These are phyloP conservation scores for Podaxis sp. DNA, from an alignment of 768 basidiomycete species.

Conservation along the genomic window DNA sequence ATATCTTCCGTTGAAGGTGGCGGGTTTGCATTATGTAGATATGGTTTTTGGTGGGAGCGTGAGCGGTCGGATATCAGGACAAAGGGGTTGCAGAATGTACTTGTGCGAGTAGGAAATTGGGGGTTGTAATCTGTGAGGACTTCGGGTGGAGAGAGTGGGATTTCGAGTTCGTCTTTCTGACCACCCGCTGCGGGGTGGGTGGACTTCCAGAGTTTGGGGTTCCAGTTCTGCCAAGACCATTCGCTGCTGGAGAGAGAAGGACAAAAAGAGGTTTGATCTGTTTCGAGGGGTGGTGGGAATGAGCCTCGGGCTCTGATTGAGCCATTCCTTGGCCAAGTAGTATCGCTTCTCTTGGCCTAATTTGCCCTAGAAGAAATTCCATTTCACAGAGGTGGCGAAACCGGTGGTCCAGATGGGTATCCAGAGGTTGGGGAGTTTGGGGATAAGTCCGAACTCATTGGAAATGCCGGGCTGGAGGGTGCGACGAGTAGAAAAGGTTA, in stretches of 20 bases:
- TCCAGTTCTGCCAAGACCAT: conserved; percentile 76
- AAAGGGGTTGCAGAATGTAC: conserved; percentile 49
- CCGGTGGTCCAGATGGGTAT: conserved; percentile 7
- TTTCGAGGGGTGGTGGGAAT: conserved; percentile 88
- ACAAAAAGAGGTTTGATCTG: conserved; percentile 88
- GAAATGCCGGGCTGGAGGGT: background rate
- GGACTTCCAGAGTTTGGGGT: conserved; percentile 54
- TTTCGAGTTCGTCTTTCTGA: conserved; percentile 59
- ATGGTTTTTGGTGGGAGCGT: conserved; percentile 29
- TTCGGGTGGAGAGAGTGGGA: conserved; percentile 67
- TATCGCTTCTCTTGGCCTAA: background rate
- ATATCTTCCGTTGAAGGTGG: conserved; percentile 6
- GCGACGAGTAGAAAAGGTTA: background rate
- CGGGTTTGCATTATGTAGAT: conserved; percentile 23
- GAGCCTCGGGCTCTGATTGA: conserved; percentile 28
- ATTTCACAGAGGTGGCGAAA: conserved; percentile 1
- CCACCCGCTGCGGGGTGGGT: conserved; percentile 50
- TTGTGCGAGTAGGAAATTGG: conserved; percentile 59
- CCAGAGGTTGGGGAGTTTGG: background rate
- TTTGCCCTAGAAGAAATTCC: background rate
- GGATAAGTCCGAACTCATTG: background rate
- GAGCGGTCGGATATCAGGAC: conserved; percentile 31
- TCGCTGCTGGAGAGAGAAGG: conserved; percentile 84
- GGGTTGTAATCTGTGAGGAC: conserved; percentile 93
- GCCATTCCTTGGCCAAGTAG: background rate